Conservation (phyloP, 106 monocot genomes). For the Dactylorhiza incarnata region DNA sequence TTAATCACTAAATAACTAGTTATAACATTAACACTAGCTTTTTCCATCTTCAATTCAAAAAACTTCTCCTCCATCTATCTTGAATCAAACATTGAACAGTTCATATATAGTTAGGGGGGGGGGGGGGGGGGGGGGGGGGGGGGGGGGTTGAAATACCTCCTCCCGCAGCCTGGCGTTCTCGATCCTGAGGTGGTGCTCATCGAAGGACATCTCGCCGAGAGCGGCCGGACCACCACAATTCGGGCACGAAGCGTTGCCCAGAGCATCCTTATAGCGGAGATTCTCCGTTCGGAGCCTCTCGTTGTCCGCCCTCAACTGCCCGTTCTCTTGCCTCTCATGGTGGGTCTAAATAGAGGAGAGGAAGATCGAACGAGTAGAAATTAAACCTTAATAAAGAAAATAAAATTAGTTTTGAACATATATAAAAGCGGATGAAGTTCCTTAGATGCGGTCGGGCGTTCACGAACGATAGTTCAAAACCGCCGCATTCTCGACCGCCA, state of each 20-base stretch:
- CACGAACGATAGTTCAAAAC: too few species aligned
- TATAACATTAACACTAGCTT: too few species aligned
- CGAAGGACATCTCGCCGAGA: slow-evolving; percentile 94
- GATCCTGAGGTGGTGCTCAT: slow-evolving; percentile 78
- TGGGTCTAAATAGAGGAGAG: slow-evolving; percentile 48
- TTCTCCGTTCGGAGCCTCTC: slow-evolving; percentile 89
- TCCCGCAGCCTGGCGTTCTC: slow-evolving; percentile 85
- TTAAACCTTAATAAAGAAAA: too few species aligned
- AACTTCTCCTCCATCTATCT: too few species aligned
- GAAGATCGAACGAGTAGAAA: slow-evolving; percentile 27
- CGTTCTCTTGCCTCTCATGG: slow-evolving; percentile 87
- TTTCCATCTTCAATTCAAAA: too few species aligned
- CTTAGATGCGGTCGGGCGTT: too few species aligned
- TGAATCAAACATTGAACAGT: background rate
- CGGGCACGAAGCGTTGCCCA: slow-evolving; percentile 79
- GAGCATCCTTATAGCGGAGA: slow-evolving; percentile 72
- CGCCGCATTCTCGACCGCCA: too few species aligned
- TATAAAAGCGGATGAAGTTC: too few species aligned
- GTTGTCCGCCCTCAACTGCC: slow-evolving; percentile 68
- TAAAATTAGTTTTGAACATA: too few species aligned
- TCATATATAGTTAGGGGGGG: too few species aligned
- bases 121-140: background rate
- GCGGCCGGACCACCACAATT: slow-evolving; percentile 90
- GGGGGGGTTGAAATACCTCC: slow-evolving; percentile 36
- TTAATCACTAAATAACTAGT: too few species aligned